Evolutionary conservation across 768 basidiomycete genomes (phyloP).

Genomic region (Podaxis carcinomalis): DNA sequence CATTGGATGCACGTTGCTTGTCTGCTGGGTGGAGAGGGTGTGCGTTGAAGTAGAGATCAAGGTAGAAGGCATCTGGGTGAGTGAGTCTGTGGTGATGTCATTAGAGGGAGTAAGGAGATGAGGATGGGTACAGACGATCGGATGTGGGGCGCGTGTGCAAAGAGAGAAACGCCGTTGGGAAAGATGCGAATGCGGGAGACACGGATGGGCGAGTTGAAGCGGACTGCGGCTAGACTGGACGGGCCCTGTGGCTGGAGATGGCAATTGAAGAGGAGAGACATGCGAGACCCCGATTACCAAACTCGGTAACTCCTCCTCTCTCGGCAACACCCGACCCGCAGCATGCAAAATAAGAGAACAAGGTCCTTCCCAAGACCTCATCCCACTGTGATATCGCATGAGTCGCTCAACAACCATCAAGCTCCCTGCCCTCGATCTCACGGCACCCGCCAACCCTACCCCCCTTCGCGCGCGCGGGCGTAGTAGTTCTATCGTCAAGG

Average conservation of each 20-base stretch:
- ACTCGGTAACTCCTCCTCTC: too few relatives aligned
- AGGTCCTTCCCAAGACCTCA: neutral
- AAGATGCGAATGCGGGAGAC: slow-evolving; percentile 68
- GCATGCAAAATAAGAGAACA: neutral
- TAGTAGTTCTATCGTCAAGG: slow-evolving; percentile 76
- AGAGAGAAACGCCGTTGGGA: slow-evolving; percentile 61
- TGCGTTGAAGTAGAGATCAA: slow-evolving; percentile 75
- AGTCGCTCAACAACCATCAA: slow-evolving; percentile 51
- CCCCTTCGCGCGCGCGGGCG: slow-evolving; percentile 46
- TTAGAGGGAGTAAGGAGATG: neutral
- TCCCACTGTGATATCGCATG: slow-evolving; percentile 29
- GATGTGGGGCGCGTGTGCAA: slow-evolving; percentile 53
- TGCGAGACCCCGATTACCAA: slow-evolving; percentile 12
- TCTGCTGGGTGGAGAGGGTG: slow-evolving; percentile 45
- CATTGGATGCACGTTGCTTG: slow-evolving; percentile 64
- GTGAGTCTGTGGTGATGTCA: slow-evolving; percentile 45
- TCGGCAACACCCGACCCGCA: neutral
- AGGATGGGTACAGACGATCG: slow-evolving; percentile 45
- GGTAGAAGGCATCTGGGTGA: slow-evolving; percentile 67
- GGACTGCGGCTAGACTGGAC: slow-evolving; percentile 60
- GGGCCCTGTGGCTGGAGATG: slow-evolving; percentile 55
- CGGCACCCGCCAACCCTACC: slow-evolving; percentile 16
- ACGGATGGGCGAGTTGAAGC: slow-evolving; percentile 65
- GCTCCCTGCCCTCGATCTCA: slow-evolving; percentile 45
- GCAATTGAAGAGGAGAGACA: slow-evolving; percentile 66